These are phyloP conservation scores for Candida glaebosa DNA, from an alignment of 805 yeast genomes.

Conservation along the genomic window DNA sequence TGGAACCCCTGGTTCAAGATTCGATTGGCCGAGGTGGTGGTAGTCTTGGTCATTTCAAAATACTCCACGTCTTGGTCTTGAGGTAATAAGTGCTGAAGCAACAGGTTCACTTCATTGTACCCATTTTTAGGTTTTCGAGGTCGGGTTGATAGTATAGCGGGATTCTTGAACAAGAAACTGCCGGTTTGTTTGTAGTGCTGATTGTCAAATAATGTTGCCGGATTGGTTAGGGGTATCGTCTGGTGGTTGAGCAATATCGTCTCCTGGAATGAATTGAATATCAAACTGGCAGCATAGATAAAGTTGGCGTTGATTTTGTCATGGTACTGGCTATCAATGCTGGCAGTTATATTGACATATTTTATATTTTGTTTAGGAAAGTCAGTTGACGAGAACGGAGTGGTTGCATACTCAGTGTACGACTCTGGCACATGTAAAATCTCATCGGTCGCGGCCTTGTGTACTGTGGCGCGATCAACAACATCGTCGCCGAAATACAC, in stretches of 20 bases:
- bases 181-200: conserved; percentile 21
- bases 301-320: conserved; percentile 13
- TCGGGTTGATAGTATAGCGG: conserved; percentile 17
- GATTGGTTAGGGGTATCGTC: conserved; percentile 22
- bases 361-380: conserved; percentile 22
- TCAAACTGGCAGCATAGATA: conserved; percentile 18
- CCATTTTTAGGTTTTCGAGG: conserved; percentile 22
- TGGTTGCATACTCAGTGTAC: conserved; percentile 5
- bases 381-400: conserved; percentile 10
- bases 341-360: conserved; percentile 24
- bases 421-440: conserved; percentile 13
- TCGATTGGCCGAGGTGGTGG: conserved; percentile 10
- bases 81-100: conserved; percentile 18
- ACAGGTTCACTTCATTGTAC: conserved; percentile 24
- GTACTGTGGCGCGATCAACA: conserved; percentile 9
- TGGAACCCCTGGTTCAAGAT: conserved; percentile 20
- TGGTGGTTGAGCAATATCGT: conserved; percentile 24
- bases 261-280: conserved; percentile 33
- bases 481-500: conserved; percentile 13
- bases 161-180: conserved; percentile 24
- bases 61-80: conserved; percentile 17
- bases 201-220: conserved; percentile 15
- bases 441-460: conserved; percentile 15
- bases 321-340: conserved; percentile 13
- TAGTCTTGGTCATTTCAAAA: conserved; percentile 14